phyloP scores from a whole-genome alignment of 257 asterid genomes.

The Capsicum rhomboideum region DNA sequence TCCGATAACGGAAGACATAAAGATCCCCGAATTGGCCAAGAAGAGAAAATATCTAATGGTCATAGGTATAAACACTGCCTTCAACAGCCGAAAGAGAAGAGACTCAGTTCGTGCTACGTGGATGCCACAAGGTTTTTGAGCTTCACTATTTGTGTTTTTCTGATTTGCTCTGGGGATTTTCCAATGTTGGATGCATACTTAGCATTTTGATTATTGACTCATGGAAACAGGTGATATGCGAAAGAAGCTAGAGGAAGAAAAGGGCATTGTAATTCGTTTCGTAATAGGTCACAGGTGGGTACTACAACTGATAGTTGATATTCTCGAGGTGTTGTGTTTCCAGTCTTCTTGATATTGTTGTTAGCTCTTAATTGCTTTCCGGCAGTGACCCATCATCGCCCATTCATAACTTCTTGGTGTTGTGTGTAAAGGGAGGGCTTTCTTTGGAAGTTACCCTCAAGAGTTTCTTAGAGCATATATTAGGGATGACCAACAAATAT shows the following conservation, averaged over 20 bases:
- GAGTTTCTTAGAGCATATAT: neutral
- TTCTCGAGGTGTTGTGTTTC: neutral
- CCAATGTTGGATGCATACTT: neutral
- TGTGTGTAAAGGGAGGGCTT: neutral
- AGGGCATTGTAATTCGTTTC: conserved; percentile 47
- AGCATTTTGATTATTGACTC: conserved; percentile 5
- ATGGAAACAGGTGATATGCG: conserved; percentile 36
- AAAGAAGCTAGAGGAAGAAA: conserved; percentile 59
- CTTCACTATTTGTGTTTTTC: neutral
- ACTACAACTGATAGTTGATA: neutral
- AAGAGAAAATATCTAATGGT: conserved; percentile 80
- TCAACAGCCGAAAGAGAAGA: conserved; percentile 87
- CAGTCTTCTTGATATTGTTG: neutral
- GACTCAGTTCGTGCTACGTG: conserved; percentile 91
- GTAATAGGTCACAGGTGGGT: conserved; percentile 57
- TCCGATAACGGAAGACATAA: conserved; percentile 67
- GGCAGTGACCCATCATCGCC: neutral
- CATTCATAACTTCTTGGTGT: neutral
- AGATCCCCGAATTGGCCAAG: conserved; percentile 51
- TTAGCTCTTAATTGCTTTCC: neutral
- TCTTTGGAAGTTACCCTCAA: neutral
- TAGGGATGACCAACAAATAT: neutral
- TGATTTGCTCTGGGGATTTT: neutral
- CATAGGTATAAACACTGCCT: conserved; percentile 76
- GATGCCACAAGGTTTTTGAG: conserved; percentile 70